Conservation (phyloP, 2,329 filamentous ascomycete species). For the Acephala macrosclerotiorum region DNA sequence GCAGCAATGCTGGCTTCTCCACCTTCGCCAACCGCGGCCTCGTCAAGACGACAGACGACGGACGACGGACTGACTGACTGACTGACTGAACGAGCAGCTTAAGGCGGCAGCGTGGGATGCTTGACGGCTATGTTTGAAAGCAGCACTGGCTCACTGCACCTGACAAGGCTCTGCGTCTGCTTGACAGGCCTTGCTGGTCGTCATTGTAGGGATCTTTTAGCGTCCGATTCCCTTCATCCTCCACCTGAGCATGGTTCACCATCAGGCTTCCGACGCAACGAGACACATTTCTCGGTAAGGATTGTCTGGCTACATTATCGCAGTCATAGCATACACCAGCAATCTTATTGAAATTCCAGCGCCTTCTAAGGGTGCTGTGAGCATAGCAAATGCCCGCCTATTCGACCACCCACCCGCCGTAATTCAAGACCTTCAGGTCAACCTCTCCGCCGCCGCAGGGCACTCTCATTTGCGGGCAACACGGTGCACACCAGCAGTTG, state of each 20-base stretch:
- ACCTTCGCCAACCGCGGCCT: background rate
- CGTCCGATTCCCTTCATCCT: slow-evolving; percentile 3
- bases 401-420: background rate
- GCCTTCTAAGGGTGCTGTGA: too few species aligned
- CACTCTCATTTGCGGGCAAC: background rate
- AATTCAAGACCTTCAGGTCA: background rate
- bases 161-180: slow-evolving; percentile 3
- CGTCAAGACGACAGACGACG: too few species aligned
- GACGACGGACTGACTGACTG: too few species aligned
- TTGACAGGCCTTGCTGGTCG: slow-evolving; percentile 1
- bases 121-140: slow-evolving; percentile 19
- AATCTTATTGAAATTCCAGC: background rate
- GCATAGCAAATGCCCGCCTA: background rate
- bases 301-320: background rate
- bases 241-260: background rate
- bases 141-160: slow-evolving; percentile 6
- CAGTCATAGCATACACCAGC: slow-evolving; percentile 1
- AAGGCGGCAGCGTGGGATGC: slow-evolving; percentile 38
- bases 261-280: background rate
- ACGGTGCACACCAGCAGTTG: background rate
- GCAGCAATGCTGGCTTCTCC: background rate
- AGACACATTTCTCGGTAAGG: background rate
- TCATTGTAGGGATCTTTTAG: background rate
- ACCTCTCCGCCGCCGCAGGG: background rate
- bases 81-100: too few species aligned